Base-by-base conservation (phyloP, 495 filamentous ascomycete genomes). In the Pseudoneurospora amorphoporcata region DNA sequence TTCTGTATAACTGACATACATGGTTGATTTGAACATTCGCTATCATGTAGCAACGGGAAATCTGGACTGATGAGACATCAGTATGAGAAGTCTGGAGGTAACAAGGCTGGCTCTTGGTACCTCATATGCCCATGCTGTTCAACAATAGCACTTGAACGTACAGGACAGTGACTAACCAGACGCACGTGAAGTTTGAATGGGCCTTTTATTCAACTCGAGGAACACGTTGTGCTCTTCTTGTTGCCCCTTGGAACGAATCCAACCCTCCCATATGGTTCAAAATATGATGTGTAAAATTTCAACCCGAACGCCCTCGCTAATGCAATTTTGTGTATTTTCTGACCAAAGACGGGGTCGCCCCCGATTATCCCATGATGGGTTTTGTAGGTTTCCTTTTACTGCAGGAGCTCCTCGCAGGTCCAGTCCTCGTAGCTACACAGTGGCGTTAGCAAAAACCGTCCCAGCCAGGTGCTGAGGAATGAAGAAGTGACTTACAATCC, bases 351-450 rank as follows among this genome's bases (percentile, higher is more conserved):
- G 17, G 53, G 53, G 53, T 65, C 53, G 53, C 53, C 53, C 53
- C 53, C 53, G 35, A 65, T 65, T 65, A 65, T 35, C 53, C 53
- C 53, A 40, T 65, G 53, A 65, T 23, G 53, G 53, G 53, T 65
- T 12, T 37, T 65, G 53, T 17, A 61, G 37, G n/a, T 45, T 39
- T 45, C 68, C 23, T 68, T 37, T 77, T 75, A 83, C 74, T 86
- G 84, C 16, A 97, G 86, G 40, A 99, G 85, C 79, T 99, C 95
- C 84, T 99, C 95, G 83, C 94, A 97, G 70, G 93, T 95, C 95
- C 95, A 99, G 82, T 99, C 95, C 86, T 99, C 95, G 80, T 99
- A 99, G 84, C 95, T 97, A 73, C 23, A 14, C 4, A 16, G 39
- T 1, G 40, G 37, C 16, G 45, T 42, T 69, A 70, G 68, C 35